Percentiles rank a stretch among this genome's conserved stretches.
Conservation (phyloP, 805 yeast species). For the Saccharomycopsis malanga region DNA sequence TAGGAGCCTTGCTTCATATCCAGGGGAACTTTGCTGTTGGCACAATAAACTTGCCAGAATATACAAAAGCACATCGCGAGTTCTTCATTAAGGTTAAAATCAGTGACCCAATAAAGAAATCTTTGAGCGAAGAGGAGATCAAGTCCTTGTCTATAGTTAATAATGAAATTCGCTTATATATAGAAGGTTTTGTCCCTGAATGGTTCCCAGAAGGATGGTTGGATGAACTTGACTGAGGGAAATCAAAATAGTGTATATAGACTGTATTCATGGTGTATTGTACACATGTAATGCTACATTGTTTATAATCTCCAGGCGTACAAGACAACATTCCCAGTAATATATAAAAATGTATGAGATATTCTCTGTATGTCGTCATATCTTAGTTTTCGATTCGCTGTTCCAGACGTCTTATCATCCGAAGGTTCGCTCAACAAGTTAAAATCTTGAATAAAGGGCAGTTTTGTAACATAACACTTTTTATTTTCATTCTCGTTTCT, state of each 20-base stretch:
- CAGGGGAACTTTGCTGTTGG: constrained; percentile 10
- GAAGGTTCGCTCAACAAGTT: no score
- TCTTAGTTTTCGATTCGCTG: no score
- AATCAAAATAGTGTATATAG: background rate
- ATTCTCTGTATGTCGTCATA: no score
- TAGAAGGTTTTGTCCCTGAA: constrained; percentile 53
- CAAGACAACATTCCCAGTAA: no score
- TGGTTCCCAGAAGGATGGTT: constrained; percentile 61
- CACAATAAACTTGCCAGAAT: constrained; percentile 14
- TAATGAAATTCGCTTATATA: constrained; percentile 30
- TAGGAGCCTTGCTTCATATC: constrained; percentile 9
- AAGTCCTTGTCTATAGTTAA: constrained; percentile 21
- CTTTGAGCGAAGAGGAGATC: constrained; percentile 10
- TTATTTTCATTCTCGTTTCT: no score
- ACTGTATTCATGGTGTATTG: background rate
- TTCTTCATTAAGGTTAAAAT: constrained; percentile 14
- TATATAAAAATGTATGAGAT: no score
- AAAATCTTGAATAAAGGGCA: no score
- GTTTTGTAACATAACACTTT: no score
- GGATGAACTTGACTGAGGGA: constrained; percentile 10
- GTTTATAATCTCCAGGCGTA: no score
- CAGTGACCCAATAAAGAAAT: constrained; percentile 8
- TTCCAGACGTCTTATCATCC: no score
- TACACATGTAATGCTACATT: background rate
- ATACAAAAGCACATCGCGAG: constrained; percentile 13